Percentiles rank a stretch among this genome's conserved stretches.
Conservation (phyloP, 352 stramenopile species). For the Pythium folliculosum region DNA sequence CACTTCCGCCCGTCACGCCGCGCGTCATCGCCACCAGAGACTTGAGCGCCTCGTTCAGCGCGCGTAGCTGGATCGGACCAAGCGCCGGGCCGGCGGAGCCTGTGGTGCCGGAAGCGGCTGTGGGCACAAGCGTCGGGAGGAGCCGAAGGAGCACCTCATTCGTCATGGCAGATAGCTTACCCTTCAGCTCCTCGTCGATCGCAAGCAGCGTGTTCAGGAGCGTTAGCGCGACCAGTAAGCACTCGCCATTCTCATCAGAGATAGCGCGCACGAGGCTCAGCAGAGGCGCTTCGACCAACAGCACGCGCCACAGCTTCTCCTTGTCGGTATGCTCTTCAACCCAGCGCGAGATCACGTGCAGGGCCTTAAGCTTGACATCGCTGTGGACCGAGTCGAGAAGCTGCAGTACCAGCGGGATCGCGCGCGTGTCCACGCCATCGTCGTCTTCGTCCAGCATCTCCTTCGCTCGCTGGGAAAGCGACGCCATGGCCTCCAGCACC, state of each 20-base stretch:
- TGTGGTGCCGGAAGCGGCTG: not conserved
- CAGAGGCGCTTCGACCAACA: constrained; percentile 39
- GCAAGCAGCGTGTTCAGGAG: constrained; percentile 54
- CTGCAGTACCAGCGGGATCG: constrained; percentile 43
- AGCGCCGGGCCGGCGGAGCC: not conserved
- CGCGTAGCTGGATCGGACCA: constrained; percentile 17
- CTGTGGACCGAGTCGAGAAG: constrained; percentile 43
- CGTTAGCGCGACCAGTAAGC: constrained; percentile 41
- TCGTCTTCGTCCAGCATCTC: constrained; percentile 36
- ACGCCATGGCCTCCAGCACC: constrained; percentile 53
- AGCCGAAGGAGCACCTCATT: constrained; percentile 66
- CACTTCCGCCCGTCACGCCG: not conserved
- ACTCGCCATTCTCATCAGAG: constrained; percentile 43
- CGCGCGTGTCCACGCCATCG: constrained; percentile 29
- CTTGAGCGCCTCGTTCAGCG: constrained; percentile 48
- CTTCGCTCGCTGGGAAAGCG: constrained; percentile 29
- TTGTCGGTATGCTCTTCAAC: constrained; percentile 43
- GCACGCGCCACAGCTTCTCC: constrained; percentile 21
- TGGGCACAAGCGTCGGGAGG: constrained; percentile 32
- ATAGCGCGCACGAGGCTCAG: constrained; percentile 53
- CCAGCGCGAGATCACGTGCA: constrained; percentile 46
- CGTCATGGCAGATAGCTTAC: constrained; percentile 55
- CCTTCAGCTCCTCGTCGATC: constrained; percentile 50
- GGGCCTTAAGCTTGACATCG: constrained; percentile 48
- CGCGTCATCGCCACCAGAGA: constrained; percentile 54